These are phyloP conservation scores for Venturia carpophila DNA, from an alignment of 2,329 filamentous ascomycete species.

Conservation along the genomic window DNA sequence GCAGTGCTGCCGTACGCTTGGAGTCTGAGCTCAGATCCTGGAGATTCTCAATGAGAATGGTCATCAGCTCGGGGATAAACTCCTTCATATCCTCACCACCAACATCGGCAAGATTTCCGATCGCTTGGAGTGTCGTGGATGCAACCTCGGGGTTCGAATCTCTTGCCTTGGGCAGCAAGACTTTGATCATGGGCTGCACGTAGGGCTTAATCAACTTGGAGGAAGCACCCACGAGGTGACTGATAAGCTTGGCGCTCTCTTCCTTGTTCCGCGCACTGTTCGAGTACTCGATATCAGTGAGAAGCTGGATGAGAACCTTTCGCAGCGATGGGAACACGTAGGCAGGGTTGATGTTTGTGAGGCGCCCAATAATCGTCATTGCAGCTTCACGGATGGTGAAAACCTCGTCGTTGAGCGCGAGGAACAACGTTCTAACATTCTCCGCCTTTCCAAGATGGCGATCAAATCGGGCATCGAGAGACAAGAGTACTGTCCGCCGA, in stretches of 20 bases:
- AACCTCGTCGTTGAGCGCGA: conserved; percentile 89
- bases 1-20: conserved; percentile 85
- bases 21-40: conserved; percentile 87
- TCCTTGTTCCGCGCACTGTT: conserved; percentile 92
- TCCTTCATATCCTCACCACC: conserved; percentile 89
- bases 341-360: conserved; percentile 86
- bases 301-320: conserved; percentile 89
- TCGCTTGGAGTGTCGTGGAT: conserved; percentile 87
- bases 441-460: conserved; percentile 94
- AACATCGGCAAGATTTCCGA: conserved; percentile 88
- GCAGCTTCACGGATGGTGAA: conserved; percentile 90
- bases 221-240: conserved; percentile 85
- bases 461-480: conserved; percentile 89
- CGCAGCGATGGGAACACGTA: conserved; percentile 94
- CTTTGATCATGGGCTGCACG: conserved; percentile 90
- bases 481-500: conserved; percentile 76
- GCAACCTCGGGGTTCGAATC: conserved; percentile 83
- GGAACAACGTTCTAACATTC: conserved; percentile 91
- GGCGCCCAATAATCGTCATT: conserved; percentile 89
- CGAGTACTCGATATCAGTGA: conserved; percentile 94
- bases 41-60: conserved; percentile 83
- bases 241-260: conserved; percentile 88
- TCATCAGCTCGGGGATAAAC: conserved; percentile 90
- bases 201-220: conserved; percentile 92
- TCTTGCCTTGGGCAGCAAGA: conserved; percentile 84